Conservation (phyloP, 352 stramenopile species). For the Phytopythium montanum region DNA sequence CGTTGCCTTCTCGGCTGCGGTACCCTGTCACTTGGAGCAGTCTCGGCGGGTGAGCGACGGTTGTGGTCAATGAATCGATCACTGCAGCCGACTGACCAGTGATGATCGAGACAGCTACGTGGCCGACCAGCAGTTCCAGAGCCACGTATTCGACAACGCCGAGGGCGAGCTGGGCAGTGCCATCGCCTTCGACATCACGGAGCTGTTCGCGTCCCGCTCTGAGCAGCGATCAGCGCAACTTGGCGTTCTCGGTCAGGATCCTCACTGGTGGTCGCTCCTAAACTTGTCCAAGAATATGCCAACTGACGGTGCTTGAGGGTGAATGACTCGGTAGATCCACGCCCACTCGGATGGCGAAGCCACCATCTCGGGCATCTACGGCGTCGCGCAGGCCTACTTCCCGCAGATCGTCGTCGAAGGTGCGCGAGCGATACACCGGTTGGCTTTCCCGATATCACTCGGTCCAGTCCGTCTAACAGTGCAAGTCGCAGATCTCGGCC, state of each 20-base stretch:
- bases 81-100: not conserved
- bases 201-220: conserved; percentile 59
- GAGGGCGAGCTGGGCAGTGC: conserved; percentile 51
- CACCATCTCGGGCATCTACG: conserved; percentile 52
- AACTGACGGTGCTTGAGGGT: not conserved
- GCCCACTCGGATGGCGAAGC: conserved; percentile 42
- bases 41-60: conserved; percentile 27
- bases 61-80: too few species aligned
- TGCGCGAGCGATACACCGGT: conserved; percentile 13
- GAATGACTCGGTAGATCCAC: conserved; percentile 35
- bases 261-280: not conserved
- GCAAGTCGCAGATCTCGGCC: conserved; percentile 51
- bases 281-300: not conserved
- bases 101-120: conserved; percentile 13
- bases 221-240: conserved; percentile 31
- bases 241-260: conserved; percentile 47
- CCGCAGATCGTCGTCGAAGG: conserved; percentile 78
- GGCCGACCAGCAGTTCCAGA: conserved; percentile 11
- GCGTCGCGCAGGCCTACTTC: conserved; percentile 63
- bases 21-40: conserved; percentile 71
- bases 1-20: conserved; percentile 34
- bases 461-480: not conserved
- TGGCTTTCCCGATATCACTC: not conserved
- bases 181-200: conserved; percentile 79
- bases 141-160: conserved; percentile 50